phyloP scores from a whole-genome alignment of 2,329 filamentous ascomycete species.

The Aspergillus sergii region DNA sequence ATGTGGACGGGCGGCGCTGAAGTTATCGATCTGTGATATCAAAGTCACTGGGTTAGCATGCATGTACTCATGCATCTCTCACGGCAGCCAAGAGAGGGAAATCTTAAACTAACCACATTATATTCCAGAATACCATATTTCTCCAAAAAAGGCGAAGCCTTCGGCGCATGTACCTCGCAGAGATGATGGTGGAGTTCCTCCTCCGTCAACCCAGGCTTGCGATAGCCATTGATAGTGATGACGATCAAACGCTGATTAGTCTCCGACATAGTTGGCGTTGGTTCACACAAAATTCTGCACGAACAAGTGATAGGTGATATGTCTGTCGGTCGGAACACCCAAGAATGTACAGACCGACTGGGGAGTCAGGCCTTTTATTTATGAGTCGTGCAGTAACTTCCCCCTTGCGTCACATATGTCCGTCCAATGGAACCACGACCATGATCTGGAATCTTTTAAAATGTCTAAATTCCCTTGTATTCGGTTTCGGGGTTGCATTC shows the following conservation, averaged over 20 bases:
- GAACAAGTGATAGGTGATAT: not conserved
- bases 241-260: conserved; percentile 6
- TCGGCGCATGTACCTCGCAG: conserved; percentile 27
- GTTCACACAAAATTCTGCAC: not conserved
- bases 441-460: not conserved
- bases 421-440: not conserved
- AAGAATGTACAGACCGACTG: not conserved
- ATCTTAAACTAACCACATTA: conserved; percentile 26
- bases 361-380: not conserved
- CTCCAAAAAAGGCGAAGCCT: conserved; percentile 27
- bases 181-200: conserved; percentile 32
- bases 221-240: conserved; percentile 33
- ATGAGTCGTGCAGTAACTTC: not conserved
- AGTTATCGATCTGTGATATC: conserved; percentile 11
- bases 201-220: conserved; percentile 33
- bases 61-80: not conserved
- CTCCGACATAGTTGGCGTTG: not conserved
- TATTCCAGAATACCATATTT: conserved; percentile 34
- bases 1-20: conserved; percentile 3
- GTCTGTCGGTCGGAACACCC: not conserved
- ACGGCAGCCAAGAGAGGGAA: not conserved
- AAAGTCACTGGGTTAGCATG: not conserved
- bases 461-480: not conserved
- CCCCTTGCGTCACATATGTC: not conserved
- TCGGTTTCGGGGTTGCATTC: not conserved